phyloP scores from a whole-genome alignment of 768 basidiomycete species.

The Trametes sanguinea region DNA sequence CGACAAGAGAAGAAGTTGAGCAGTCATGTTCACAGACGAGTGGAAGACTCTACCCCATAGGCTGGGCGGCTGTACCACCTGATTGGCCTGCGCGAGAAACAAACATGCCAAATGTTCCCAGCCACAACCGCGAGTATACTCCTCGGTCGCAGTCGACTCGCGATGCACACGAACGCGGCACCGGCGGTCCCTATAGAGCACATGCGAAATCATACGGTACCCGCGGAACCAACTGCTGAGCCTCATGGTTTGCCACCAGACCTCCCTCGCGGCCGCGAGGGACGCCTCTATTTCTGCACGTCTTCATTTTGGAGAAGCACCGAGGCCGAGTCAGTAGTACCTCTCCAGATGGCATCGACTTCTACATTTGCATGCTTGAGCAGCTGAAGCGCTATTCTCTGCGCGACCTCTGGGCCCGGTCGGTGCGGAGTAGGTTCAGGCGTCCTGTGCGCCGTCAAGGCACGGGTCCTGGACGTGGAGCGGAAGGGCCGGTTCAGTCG shows the following conservation, averaged over 20 bases:
- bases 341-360: neutral
- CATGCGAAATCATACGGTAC: neutral
- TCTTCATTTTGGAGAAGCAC: slow-evolving; percentile 2
- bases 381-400: neutral
- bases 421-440: slow-evolving; percentile 6
- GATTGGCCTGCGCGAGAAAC: slow-evolving; percentile 5
- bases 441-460: neutral
- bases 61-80: slow-evolving; percentile 1
- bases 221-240: neutral
- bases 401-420: slow-evolving; percentile 9
- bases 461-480: neutral
- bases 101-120: neutral
- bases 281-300: neutral
- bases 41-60: slow-evolving; percentile 6
- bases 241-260: neutral
- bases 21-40: neutral
- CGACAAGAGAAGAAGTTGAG: neutral
- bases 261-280: neutral
- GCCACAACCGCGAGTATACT: neutral
- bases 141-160: slow-evolving; percentile 1
- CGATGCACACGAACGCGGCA: neutral
- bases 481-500: neutral
- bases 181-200: neutral
- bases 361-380: neutral
- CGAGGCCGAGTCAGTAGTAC: neutral